Evolutionary conservation across 306 rosid species (phyloP), one percentile per base, ranked within the genome.

Genomic region (Pyrus bretschneideri): DNA sequence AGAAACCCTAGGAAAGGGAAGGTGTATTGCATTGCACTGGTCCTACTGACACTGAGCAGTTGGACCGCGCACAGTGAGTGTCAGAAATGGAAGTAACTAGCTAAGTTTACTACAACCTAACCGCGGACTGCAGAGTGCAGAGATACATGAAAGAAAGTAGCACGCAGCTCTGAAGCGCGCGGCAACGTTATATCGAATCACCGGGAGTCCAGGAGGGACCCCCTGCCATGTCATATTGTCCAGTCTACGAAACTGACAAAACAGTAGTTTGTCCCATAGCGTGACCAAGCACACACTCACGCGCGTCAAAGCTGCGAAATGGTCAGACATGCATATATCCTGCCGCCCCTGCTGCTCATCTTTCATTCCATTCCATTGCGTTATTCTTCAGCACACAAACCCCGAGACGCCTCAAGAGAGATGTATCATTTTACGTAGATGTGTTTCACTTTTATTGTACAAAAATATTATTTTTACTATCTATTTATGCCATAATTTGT

Each of bases 191-290:
- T 72, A 83, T 81, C 61, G 80, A 55, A 70, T 85, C 78, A 51
- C 79, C 68, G 63, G 80, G 58, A 78, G 81, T 25, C 65, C 81
- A 54, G 77, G 71, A 23, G 55, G 55, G 21, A 40, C 11, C 69
- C 40, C 69, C 23, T 69, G 76, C 69, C 70, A 46, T 77, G 64
- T 76, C 45, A 67, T 30, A 62, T 14, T 27, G 38, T 29, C 40
- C 30, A 82, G 83, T 79, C 86, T 78, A 58, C 74, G 38, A 69
- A 1, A 83, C 86, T 89, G 91, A 85, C 91, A 85, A 79, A 85
- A 81, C 83, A 79, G 27, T 61, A 5, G 3, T 78, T 83, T 83
- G 89, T 85, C 85, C 45, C 49, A 52, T 85, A 67, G 57, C 22
- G 21, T 9, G 30, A 11, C 12, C 1, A 1, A 25, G 35, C 85